Evolutionary conservation across 768 basidiomycete genomes (phyloP).

Genomic region (Naganishia randhawae): DNA sequence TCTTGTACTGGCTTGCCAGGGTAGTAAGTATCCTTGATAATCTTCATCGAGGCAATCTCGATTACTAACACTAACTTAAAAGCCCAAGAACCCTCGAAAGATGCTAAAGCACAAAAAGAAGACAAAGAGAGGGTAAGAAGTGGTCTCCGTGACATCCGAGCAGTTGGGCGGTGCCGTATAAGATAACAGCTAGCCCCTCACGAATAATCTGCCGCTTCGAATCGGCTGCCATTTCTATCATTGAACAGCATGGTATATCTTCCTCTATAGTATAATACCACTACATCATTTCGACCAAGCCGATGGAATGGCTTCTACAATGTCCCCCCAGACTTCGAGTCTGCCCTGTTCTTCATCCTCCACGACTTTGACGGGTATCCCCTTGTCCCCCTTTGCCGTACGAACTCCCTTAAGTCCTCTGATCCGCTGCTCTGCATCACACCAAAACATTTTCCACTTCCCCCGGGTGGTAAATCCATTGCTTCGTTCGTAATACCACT

Average conservation of each 20-base stretch:
- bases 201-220: neutral
- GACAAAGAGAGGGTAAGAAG: neutral
- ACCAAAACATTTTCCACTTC: slow-evolving; percentile 95
- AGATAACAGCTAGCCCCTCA: no score
- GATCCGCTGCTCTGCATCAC: slow-evolving; percentile 85
- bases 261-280: neutral
- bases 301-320: slow-evolving; percentile 50
- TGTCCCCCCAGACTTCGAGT: slow-evolving; percentile 65
- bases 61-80: no score
- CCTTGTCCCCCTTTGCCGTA: slow-evolving; percentile 46
- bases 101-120: slow-evolving; percentile 13
- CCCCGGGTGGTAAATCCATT: slow-evolving; percentile 72
- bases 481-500: slow-evolving; percentile 98
- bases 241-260: neutral
- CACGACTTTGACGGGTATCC: slow-evolving; percentile 55
- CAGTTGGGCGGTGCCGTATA: no score
- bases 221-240: neutral
- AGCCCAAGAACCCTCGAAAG: slow-evolving; percentile 15
- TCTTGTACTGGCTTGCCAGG: slow-evolving; percentile 27
- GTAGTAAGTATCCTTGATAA: slow-evolving; percentile 6
- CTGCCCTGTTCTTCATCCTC: slow-evolving; percentile 64
- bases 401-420: slow-evolving; percentile 50
- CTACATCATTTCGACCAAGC: slow-evolving; percentile 6
- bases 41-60: neutral
- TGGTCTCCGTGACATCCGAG: slow-evolving; percentile 60